Conservation (phyloP, 2,329 filamentous ascomycete species). For the Ustulina deusta region DNA sequence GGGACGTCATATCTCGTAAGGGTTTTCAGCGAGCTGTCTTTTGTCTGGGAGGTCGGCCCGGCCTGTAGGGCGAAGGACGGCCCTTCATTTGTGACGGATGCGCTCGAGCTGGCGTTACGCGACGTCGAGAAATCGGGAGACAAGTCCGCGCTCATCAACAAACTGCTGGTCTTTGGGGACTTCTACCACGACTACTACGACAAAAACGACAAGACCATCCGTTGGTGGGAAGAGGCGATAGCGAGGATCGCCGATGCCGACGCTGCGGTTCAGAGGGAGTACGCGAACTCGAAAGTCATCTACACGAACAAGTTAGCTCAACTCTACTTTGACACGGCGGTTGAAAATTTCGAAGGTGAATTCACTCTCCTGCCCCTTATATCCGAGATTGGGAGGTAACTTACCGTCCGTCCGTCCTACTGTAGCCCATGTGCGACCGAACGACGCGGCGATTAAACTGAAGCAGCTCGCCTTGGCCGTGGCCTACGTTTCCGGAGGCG, state of each 20-base stretch:
- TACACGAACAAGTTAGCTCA: conserved; percentile 20
- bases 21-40: conserved; percentile 1
- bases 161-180: conserved; percentile 13
- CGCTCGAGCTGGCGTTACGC: conserved; percentile 14
- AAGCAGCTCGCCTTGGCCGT: conserved; percentile 19
- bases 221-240: conserved; percentile 21
- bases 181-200: conserved; percentile 22
- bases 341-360: conserved; percentile 18
- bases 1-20: conserved; percentile 8
- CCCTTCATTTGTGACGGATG: conserved; percentile 2
- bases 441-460: conserved; percentile 11
- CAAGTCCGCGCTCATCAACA: conserved; percentile 8
- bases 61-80: not conserved
- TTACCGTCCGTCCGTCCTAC: not conserved
- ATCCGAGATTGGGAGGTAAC: not conserved
- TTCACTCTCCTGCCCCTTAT: not conserved
- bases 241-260: conserved; percentile 8
- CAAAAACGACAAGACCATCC: conserved; percentile 4
- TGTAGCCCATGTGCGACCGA: conserved; percentile 11
- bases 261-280: conserved; percentile 12
- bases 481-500: conserved; percentile 5
- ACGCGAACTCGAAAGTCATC: not conserved
- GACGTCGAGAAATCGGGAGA: conserved; percentile 17
- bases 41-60: conserved; percentile 2
- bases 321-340: conserved; percentile 18